Base-by-base conservation (phyloP, 805 yeast species). In the Kazachstania psychrophila region DNA sequence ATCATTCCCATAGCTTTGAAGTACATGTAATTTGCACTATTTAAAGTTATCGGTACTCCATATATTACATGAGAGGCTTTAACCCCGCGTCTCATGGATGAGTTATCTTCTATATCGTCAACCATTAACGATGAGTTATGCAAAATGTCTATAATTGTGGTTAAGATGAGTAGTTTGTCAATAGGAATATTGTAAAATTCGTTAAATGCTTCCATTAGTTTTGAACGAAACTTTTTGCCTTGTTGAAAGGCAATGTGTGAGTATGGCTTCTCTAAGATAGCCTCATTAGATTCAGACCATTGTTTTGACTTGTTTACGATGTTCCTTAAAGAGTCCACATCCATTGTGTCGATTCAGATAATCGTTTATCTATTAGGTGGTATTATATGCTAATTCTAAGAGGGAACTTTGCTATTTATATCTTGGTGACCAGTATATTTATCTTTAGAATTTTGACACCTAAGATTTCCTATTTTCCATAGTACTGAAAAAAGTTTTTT, bases 71-170 rank as follows among this genome's bases (percentile, higher is more conserved):
- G 96, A 0, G 95, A 83, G 4, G 84, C 77, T 1, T 87, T 86
- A 24, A 65, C 58, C 1, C 96, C 96, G 28, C 97, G 58, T 45
- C 97, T 66, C 31, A 75, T 61, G 15, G 59, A 61, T 0, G 94
- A 80, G 28, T 60, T 65, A 55, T 88, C 97, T 53, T 88, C 97
- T 19, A 88, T 81, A 51, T 88, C 97, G 57, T 88, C 97, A 27
- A 88, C 74, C 36, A 81, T 59, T 39, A 81, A 56, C 9, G 86
- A 77, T 0, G 87, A 73, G 4, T 73, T 68, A 54, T 82, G 92
- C 20, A 82, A 58, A 29, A 70, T 68, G 42, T 72, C 75, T n/a
- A 80, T 67, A 19, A 77, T 61, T 9, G 58, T 51, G 23, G 69
- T 63, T 9, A 82, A 63, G 25, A 54, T 52, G 0, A 38, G 46